Evolutionary conservation across 2,329 filamentous ascomycete species (phyloP).

Genomic region (Sporothrix brasiliensis): DNA sequence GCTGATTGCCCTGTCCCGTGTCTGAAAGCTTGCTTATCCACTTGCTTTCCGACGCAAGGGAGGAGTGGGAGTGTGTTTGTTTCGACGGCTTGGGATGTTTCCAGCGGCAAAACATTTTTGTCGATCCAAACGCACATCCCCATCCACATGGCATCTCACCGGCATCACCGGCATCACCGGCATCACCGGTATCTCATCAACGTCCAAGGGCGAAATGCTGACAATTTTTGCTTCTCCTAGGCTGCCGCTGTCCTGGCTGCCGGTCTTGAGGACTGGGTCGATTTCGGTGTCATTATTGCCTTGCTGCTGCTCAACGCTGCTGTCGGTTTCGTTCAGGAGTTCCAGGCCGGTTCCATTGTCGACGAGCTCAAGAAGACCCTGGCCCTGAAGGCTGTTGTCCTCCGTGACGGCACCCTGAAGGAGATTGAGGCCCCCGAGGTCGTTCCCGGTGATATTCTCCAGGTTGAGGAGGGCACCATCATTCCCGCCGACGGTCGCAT

Average conservation of each 20-base stretch:
- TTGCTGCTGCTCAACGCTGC: conserved; percentile 80
- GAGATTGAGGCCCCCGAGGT: conserved; percentile 83
- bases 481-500: conserved; percentile 87
- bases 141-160: background rate
- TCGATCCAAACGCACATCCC: conserved; percentile 33
- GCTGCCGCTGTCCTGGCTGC: conserved; percentile 78
- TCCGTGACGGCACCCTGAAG: conserved; percentile 75
- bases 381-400: conserved; percentile 84
- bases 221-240: conserved; percentile 43
- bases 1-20: conserved; percentile 4
- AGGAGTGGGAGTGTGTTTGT: background rate
- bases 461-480: conserved; percentile 90
- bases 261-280: conserved; percentile 85
- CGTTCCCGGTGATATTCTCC: conserved; percentile 86
- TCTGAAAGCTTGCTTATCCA: conserved; percentile 22
- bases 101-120: conserved; percentile 26
- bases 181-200: background rate
- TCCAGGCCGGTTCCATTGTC: conserved; percentile 85
- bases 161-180: background rate
- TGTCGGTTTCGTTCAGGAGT: conserved; percentile 89
- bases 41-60: conserved; percentile 15
- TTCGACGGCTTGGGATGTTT: background rate
- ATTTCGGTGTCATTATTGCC: conserved; percentile 84
- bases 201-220: background rate
- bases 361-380: conserved; percentile 78